Evolutionary conservation across 73 alveolate species (phyloP), one percentile per base, ranked within the genome.

Genomic region (Symbiodinium natans): DNA sequence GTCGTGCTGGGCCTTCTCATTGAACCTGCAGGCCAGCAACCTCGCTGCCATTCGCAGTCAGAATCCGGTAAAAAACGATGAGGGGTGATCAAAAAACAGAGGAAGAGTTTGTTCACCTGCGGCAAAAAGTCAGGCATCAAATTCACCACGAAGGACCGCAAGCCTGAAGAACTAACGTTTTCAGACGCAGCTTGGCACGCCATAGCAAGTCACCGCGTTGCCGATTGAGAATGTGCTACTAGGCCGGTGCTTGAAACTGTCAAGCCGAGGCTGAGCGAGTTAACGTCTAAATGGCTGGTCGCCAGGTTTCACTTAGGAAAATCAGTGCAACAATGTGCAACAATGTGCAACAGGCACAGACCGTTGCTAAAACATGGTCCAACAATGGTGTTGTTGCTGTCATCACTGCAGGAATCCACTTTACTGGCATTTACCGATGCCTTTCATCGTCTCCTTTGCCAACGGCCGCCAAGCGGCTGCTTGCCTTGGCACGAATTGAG

Each of bases 221-320:
- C 63, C 9, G 92, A 3, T 10, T 29, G 74, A n/a, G 17, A 7
- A 11, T 52, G 71, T 84, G 15, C 10, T 41, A 13, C 2, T 21
- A 38, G 48, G 10, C 0, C 2, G 25, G 17, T 34, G 31, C 63
- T 17, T 40, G 1, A 23, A 33, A 29, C 10, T 40, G 71, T 11
- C 92, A 85, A 29, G 85, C 94, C 38, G 42, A 87, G 95, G 95
- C 95, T 25, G 95, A 89, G 63, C 95, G 95, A 38, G 75, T 89
- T 82, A 59, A 89, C 74, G 75, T 63, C 43, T 89, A 71, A 77
- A 63, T 25, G 40, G 36, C 40, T 29, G 31, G 80, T 3, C 2
- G 13, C 27, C 17, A 1, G 19, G 80, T 63, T 63, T 63, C 80
- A 63, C 80, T 9, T 23, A 9, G 36, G 21, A 36, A 23, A 13